These are phyloP conservation scores for Candida cerambycidarum DNA, from an alignment of 805 yeast species.

Conservation along the genomic window DNA sequence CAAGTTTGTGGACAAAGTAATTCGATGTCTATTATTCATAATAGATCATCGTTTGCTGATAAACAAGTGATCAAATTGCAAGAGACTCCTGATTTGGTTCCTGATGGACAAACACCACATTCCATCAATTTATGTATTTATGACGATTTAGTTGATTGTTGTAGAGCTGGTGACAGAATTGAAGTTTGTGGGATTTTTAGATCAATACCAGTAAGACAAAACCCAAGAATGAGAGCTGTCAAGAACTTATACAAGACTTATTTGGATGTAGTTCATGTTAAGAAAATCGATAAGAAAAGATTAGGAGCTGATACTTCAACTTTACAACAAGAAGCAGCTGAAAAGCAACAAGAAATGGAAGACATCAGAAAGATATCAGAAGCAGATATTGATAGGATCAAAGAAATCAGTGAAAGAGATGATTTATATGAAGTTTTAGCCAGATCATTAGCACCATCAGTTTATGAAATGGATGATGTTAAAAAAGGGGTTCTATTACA, in stretches of 20 bases:
- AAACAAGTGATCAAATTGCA: slow-evolving; percentile 92
- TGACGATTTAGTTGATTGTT: slow-evolving; percentile 91
- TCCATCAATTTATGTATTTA: slow-evolving; percentile 90
- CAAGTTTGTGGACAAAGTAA: slow-evolving; percentile 76
- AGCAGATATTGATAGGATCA: slow-evolving; percentile 67
- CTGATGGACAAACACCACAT: slow-evolving; percentile 99
- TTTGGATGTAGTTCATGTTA: slow-evolving; percentile 90
- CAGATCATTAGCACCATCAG: slow-evolving; percentile 94
- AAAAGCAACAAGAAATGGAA: slow-evolving; percentile 70
- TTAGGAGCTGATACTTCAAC: slow-evolving; percentile 80
- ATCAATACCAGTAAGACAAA: slow-evolving; percentile 87
- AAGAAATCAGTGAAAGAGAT: slow-evolving; percentile 58
- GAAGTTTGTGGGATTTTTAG: slow-evolving; percentile 95
- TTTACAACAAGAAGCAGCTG: slow-evolving; percentile 48
- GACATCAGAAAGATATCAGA: slow-evolving; percentile 69
- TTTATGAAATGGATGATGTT: slow-evolving; percentile 94
- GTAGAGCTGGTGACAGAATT: slow-evolving; percentile 94
- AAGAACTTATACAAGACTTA: slow-evolving; percentile 88
- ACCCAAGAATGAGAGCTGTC: slow-evolving; percentile 78
- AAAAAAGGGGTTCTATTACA: slow-evolving; percentile 93
- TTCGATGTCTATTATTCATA: slow-evolving; percentile 89
- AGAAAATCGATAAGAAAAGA: slow-evolving; percentile 78
- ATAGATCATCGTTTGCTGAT: slow-evolving; percentile 90
- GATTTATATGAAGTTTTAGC: slow-evolving; percentile 86
- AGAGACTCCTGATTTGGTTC: slow-evolving; percentile 94